These are phyloP conservation scores for Secale cereale DNA, from an alignment of 176 grass and related monocot genomes.

Conservation along the genomic window DNA sequence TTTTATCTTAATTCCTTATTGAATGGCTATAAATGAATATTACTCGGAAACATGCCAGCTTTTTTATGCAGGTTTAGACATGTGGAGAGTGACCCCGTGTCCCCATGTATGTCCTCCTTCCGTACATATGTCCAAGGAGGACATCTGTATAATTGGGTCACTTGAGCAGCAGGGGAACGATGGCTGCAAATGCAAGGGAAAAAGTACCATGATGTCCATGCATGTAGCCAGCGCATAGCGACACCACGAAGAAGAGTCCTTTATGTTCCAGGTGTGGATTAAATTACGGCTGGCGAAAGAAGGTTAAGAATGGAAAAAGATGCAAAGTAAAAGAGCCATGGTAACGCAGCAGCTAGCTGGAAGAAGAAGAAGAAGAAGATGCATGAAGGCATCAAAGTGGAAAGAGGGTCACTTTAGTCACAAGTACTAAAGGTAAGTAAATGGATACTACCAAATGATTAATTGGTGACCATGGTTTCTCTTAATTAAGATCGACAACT, in stretches of 20 bases:
- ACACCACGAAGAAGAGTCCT: not conserved
- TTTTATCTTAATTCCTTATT: not conserved
- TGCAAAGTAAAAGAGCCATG: slow-evolving; percentile 34
- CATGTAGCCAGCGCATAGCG: not conserved
- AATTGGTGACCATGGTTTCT: no score
- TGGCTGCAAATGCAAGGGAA: not conserved
- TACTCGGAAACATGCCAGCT: slow-evolving; percentile 11
- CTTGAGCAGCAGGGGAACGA: not conserved
- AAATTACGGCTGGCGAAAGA: not conserved
- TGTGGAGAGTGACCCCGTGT: not conserved
- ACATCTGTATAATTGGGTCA: slow-evolving; percentile 1
- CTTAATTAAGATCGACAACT: not conserved
- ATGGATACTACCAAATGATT: no score
- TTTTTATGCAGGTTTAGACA: not conserved
- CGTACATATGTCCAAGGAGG: not conserved
- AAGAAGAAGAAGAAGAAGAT: slow-evolving; percentile 7
- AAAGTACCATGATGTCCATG: not conserved
- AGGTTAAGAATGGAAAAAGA: not conserved
- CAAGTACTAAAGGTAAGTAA: not conserved
- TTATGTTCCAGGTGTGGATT: slow-evolving; percentile 29
- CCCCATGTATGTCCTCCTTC: not conserved
- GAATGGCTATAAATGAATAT: not conserved
- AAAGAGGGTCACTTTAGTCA: slow-evolving; percentile 20
- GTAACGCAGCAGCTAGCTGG: not conserved
- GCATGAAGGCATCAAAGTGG: slow-evolving; percentile 24